Conservation (phyloP, 228 moss, liverwort and hornwort species). For the Sphagnum magellanicum region DNA sequence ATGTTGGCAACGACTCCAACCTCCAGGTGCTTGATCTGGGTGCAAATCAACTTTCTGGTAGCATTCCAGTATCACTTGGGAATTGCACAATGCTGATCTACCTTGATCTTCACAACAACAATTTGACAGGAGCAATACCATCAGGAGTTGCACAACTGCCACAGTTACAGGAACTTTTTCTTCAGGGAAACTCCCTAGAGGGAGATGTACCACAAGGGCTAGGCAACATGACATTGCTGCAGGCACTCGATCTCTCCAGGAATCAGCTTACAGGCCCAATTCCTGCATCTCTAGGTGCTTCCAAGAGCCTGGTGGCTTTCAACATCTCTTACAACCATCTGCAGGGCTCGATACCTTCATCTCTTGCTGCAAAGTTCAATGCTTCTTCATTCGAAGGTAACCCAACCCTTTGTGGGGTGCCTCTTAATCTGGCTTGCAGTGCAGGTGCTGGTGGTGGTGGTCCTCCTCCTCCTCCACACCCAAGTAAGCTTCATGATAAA, state of each 20-base stretch:
- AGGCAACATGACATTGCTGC: conserved; percentile 18
- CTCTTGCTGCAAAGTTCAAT: conserved; percentile 54
- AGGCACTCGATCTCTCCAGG: conserved; percentile 43
- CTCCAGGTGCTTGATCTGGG: conserved; percentile 54
- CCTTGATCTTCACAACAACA: conserved; percentile 52
- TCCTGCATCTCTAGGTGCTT: conserved; percentile 28
- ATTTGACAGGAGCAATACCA: conserved; percentile 46
- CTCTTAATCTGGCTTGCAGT: conserved; percentile 33
- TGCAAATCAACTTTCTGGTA: conserved; percentile 35
- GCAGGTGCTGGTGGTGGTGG: conserved; percentile 9
- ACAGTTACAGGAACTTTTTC: conserved; percentile 25
- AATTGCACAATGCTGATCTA: conserved; percentile 23
- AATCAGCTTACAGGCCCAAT: conserved; percentile 50
- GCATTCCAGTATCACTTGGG: conserved; percentile 24
- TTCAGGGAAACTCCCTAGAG: conserved; percentile 50
- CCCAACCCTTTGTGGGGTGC: conserved; percentile 47
- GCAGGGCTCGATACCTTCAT: conserved; percentile 42
- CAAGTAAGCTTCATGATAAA: conserved; percentile 2
- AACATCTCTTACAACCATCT: conserved; percentile 51
- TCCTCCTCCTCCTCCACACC: background rate
- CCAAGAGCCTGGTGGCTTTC: conserved; percentile 19
- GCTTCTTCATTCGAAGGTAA: conserved; percentile 59
- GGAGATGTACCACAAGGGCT: conserved; percentile 43
- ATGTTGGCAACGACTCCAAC: conserved; percentile 36
- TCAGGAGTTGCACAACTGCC: conserved; percentile 26